Conservation (phyloP, 805 yeast genomes). For the Diddensiella transvaalensis region DNA sequence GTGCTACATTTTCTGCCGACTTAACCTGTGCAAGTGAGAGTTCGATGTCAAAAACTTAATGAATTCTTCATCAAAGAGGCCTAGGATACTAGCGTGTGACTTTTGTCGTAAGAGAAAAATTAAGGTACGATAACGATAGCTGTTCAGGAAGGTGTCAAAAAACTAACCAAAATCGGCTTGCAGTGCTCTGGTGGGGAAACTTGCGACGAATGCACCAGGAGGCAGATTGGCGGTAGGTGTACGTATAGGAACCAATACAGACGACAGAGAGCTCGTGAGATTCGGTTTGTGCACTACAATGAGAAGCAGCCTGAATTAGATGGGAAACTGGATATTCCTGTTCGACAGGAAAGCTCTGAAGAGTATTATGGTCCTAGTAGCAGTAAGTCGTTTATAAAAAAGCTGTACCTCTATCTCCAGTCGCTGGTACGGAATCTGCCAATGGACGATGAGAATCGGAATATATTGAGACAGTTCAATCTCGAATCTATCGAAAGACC, state of each 20-base stretch:
- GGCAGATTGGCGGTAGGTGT: background rate
- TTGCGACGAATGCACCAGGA: background rate
- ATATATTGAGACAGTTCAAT: background rate
- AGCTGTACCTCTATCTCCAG: conserved; percentile 7
- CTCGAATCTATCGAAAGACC: conserved; percentile 1
- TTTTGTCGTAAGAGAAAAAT: conserved; percentile 6
- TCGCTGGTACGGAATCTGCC: background rate
- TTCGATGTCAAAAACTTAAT: no score
- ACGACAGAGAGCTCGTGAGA: background rate
- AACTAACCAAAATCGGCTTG: no score
- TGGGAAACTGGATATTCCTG: background rate
- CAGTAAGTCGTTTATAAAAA: conserved; percentile 8
- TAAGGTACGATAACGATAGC: conserved; percentile 4
- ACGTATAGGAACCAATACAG: background rate
- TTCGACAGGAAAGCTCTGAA: background rate
- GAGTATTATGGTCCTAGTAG: conserved; percentile 11
- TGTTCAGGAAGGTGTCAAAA: no score
- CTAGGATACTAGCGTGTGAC: conserved; percentile 5
- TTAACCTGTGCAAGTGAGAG: no score
- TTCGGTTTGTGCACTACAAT: background rate
- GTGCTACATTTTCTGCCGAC: background rate
- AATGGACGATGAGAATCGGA: background rate
- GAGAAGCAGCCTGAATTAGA: background rate
- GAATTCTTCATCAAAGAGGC: no score
- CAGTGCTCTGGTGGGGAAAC: background rate